phyloP scores from a whole-genome alignment of 2,329 filamentous ascomycete species.

The Aspergillus uvarum region DNA sequence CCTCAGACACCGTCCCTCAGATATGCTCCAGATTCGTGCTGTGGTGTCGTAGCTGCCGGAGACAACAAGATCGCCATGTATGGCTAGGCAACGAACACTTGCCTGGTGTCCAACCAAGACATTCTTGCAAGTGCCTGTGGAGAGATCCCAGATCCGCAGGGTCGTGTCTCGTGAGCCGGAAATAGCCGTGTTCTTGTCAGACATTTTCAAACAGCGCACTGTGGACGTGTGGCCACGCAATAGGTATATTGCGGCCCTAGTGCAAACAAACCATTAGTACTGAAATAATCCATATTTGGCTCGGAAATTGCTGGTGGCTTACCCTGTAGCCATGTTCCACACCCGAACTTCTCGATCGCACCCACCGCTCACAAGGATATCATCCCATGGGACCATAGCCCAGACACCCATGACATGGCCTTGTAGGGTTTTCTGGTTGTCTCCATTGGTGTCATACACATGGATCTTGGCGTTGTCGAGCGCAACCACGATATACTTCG shows the following conservation, averaged over 20 bases:
- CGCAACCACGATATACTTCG: constrained; percentile 95
- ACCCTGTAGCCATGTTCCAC: constrained; percentile 95
- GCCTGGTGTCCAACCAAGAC: constrained; percentile 93
- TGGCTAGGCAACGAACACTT: constrained; percentile 90
- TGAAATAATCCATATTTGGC: not conserved
- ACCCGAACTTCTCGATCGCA: constrained; percentile 96
- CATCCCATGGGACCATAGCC: constrained; percentile 98
- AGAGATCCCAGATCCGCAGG: constrained; percentile 90
- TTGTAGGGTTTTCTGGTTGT: constrained; percentile 82
- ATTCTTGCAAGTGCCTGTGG: constrained; percentile 82
- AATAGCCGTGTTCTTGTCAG: constrained; percentile 87
- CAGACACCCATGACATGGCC: constrained; percentile 99
- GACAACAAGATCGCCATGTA: constrained; percentile 95
- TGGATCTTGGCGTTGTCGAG: constrained; percentile 98
- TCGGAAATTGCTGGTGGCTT: constrained; percentile 28
- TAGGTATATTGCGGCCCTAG: constrained; percentile 72
- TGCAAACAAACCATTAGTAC: constrained; percentile 15
- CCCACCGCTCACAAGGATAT: constrained; percentile 90
- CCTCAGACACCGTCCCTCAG: constrained; percentile 85
- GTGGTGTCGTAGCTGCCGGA: constrained; percentile 98
- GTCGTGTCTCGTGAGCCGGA: constrained; percentile 95
- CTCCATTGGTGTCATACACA: constrained; percentile 90
- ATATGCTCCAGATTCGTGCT: constrained; percentile 96
- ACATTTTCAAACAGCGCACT: constrained; percentile 96
- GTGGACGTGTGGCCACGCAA: constrained; percentile 94